Evolutionary conservation across 2,329 filamentous ascomycete species (phyloP), one percentile per base, ranked within the genome.

Genomic region (Endoconidiophora polonica): DNA sequence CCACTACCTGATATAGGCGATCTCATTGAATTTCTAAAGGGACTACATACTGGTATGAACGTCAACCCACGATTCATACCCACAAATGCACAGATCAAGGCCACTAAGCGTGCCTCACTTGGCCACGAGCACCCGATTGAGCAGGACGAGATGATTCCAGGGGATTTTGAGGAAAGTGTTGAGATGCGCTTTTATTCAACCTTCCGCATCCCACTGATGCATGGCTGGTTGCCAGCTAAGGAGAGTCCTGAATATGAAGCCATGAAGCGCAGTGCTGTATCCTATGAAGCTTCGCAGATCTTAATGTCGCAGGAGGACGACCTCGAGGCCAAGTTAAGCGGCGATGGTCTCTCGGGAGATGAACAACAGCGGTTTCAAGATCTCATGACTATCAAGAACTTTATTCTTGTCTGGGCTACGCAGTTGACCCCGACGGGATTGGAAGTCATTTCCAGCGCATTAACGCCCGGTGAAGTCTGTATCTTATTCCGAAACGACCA

Each of bases 401-500:
- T 94, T 57, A 68, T 95, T n/a, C 67, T 71, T 3, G 72, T 71
- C 1, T 88, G 86, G 54, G 81, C 86, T 0, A 96, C 91, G 0
- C 91, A 98, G 58, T 68, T 98, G 20, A 95, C 91, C 0, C 69
- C 76, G 0, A 83, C 81, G 63, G 91, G 91, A 0, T 71, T 98
- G 2, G 74, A 83, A 38, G 76, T 83, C 1, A 79, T 96, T 38
- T 73, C 73, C 0, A 75, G 77, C 46, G 79, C 74, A 4, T 72
- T 95, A 52, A 68, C 74, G 10, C 81, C 86, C 1, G 90, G 87
- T 1, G 78, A 83, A 1, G 77, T 95, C 54, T 86, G 86, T 0
- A 96, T 98, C 46, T 66, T 98, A 1, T 98, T 98, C 68, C 78
- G 91, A 23, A 98, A 98, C 58, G 90, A 98, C 60, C 91, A 98